Percentiles rank a stretch among this genome's conserved stretches.
These are phyloP conservation scores for Tricholoma flavovirens DNA, from an alignment of 768 basidiomycete genomes.

Conservation along the genomic window DNA sequence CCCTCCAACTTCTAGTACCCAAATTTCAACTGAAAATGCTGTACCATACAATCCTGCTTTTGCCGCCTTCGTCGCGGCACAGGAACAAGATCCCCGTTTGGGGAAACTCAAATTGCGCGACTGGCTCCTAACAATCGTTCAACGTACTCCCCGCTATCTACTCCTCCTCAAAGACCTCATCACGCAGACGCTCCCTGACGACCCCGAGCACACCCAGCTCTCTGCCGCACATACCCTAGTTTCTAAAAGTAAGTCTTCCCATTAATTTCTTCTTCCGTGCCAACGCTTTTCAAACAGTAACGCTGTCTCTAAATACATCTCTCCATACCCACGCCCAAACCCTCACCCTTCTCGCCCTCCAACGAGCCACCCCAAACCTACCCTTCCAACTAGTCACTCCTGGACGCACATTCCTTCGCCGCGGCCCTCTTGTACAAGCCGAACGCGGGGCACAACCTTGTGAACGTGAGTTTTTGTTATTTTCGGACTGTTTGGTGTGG, in stretches of 20 bases:
- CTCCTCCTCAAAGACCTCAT: conserved; percentile 80
- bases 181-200: conserved; percentile 53
- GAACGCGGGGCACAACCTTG: conserved; percentile 45
- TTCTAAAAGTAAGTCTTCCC: conserved; percentile 55
- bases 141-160: conserved; percentile 83
- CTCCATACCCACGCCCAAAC: conserved; percentile 75
- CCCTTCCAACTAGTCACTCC: conserved; percentile 76
- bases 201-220: conserved; percentile 62
- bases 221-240: conserved; percentile 58
- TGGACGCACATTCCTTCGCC: conserved; percentile 72
- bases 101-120: conserved; percentile 73
- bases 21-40: conserved; percentile 7
- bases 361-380: conserved; percentile 69
- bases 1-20: conserved; percentile 17
- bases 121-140: conserved; percentile 83
- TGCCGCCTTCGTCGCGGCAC: conserved; percentile 53
- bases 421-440: conserved; percentile 55
- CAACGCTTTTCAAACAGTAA: conserved; percentile 42
- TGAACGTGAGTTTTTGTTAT: conserved; percentile 71
- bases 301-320: conserved; percentile 70
- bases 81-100: conserved; percentile 66
- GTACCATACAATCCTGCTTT: conserved; percentile 48
- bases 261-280: neutral
- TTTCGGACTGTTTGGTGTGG: conserved; percentile 81
- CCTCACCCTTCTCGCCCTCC: conserved; percentile 69